Percentiles rank a stretch among this genome's conserved stretches.
Conservation (phyloP, 148 eudicot species). For the Heliosperma pusillum region DNA sequence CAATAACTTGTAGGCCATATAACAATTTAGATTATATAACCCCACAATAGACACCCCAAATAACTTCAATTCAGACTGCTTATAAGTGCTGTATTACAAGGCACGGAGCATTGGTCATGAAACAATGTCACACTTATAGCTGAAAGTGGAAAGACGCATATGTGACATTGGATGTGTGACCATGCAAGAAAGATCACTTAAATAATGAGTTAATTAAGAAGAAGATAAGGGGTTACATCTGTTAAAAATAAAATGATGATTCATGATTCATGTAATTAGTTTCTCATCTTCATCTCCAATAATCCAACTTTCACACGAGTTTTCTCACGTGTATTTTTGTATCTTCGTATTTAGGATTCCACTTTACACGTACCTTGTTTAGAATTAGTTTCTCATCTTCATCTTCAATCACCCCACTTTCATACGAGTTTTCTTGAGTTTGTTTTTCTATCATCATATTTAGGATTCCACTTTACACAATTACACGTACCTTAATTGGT, state of each 20-base stretch:
- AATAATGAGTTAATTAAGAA: too few species aligned
- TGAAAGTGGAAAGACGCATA: too few species aligned
- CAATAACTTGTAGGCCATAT: not conserved
- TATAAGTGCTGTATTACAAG: too few species aligned
- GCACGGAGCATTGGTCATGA: too few species aligned
- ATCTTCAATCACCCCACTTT: not conserved
- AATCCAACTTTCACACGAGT: not conserved
- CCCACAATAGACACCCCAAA: not conserved
- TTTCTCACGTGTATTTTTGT: not conserved
- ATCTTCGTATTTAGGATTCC: not conserved
- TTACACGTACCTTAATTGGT: not conserved
- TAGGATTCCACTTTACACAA: not conserved
- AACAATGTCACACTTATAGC: too few species aligned
- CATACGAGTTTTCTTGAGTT: not conserved
- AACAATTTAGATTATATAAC: not conserved
- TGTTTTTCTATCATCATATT: not conserved
- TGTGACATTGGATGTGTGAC: too few species aligned
- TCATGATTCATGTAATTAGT: too few species aligned
- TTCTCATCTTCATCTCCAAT: not conserved
- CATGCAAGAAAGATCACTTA: too few species aligned
- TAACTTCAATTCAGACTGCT: not conserved
- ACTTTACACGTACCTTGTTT: not conserved
- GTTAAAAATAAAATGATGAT: too few species aligned
- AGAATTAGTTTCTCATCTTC: not conserved
- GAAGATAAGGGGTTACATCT: too few species aligned